These are phyloP conservation scores for Linanthus parryae DNA, from an alignment of 148 eudicot genomes.

Conservation along the genomic window DNA sequence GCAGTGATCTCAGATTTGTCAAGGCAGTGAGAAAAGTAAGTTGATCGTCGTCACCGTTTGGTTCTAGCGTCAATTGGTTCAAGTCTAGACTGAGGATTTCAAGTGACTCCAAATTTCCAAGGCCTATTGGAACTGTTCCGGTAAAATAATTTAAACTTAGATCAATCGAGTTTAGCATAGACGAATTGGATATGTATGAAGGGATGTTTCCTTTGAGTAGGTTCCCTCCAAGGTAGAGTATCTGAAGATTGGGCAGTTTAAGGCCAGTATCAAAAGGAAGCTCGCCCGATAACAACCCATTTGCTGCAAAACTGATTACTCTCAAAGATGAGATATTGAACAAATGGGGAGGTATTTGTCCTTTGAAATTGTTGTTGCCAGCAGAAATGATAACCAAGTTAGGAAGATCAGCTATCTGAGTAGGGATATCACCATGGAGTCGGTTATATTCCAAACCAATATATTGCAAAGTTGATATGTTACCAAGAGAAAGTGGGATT, in stretches of 20 bases:
- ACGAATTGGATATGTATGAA: neutral
- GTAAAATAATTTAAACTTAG: neutral
- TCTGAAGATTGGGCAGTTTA: neutral
- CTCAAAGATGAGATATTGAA: neutral
- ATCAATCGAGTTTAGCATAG: neutral
- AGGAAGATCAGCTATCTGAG: neutral
- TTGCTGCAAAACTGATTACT: neutral
- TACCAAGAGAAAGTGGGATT: conserved; percentile 2
- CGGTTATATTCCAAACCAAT: neutral
- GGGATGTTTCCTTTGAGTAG: neutral
- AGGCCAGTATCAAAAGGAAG: neutral
- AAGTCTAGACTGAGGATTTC: no score
- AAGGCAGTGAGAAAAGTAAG: no score
- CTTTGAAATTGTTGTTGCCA: neutral
- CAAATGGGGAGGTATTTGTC: neutral
- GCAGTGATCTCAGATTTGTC: no score
- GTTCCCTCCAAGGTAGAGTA: neutral
- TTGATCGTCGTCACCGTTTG: no score
- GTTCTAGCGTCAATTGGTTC: no score
- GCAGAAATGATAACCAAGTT: neutral
- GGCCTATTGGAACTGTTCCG: neutral
- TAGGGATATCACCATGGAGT: neutral
- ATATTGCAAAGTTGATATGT: neutral
- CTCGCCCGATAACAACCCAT: neutral
- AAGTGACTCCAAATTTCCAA: no score